Evolutionary conservation across 2,329 filamentous ascomycete genomes (phyloP), one percentile per base, ranked within the genome.

Genomic region (Exophiala calicioides): DNA sequence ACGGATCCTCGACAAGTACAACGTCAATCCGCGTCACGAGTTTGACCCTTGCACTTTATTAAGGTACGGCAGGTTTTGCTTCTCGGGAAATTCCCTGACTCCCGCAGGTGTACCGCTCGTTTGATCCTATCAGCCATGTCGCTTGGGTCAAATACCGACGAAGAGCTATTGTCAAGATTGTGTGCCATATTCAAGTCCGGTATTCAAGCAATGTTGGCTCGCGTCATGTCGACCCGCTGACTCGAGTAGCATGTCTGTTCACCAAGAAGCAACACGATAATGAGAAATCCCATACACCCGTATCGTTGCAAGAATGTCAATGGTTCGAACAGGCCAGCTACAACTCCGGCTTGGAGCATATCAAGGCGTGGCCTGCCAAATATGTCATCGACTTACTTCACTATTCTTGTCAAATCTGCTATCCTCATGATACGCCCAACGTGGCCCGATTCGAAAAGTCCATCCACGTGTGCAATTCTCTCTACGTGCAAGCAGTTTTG

Each of bases 11-110:
- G 73, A 80, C 20, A 78, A 75, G 41, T 74, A 76, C 48, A 71
- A 80, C 18, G 71, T 74, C 40, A 66, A 60, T 34, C 63, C 68
- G 4, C 69, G 77, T 2, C 63, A 69, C 16, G 70, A 71, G 2
- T 61, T 85, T 4, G 76, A 87, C 60, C 62, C 86, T 6, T 80
- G 82, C 3, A 79, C 82, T 2, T 65, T 90, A 3, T 70, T 88
- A 8, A 52, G 49, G 49, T 52, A 20, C 27, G 20, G 13, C 16
- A n/a, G 2, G 19, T 9, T 19, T 5, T 20, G 3, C 5, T 3
- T 2, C 3, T 2, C 15, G 6, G 30, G n/a, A 13, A 10, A 18
- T 26, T 26, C 8, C 13, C 33, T 52, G 36, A 52, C 31, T 16
- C 20, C 20, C 13, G 5, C 31, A 73, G 68, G 32, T 71, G 69